These are phyloP conservation scores for Epichloe aotearoae DNA, from an alignment of 2,329 filamentous ascomycete species.

Conservation along the genomic window DNA sequence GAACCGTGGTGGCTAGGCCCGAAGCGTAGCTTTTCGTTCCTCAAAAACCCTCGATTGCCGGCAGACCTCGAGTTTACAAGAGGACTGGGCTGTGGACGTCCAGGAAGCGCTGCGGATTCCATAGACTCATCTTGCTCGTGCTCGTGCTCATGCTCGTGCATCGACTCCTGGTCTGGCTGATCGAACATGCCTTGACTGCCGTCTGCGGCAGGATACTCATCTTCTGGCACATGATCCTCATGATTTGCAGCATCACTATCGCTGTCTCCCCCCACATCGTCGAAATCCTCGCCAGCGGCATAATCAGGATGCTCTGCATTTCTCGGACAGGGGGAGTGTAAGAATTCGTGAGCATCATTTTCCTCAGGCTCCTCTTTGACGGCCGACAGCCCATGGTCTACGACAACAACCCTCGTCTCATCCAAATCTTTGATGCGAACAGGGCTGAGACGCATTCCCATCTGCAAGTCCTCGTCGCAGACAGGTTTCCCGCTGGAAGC, in stretches of 20 bases:
- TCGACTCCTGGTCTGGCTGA: constrained; percentile 9
- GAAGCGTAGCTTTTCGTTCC: constrained; percentile 11
- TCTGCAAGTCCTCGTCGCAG: constrained; percentile 53
- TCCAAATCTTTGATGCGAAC: constrained; percentile 40
- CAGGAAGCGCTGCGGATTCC: constrained; percentile 33
- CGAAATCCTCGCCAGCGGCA: constrained; percentile 9
- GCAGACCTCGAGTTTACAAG: constrained; percentile 38
- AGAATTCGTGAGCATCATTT: constrained; percentile 7
- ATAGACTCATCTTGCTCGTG: neutral
- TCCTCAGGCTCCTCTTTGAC: constrained; percentile 35
- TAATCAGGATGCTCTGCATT: constrained; percentile 2
- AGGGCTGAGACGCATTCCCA: constrained; percentile 52
- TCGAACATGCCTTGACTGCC: constrained; percentile 30
- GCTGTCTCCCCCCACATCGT: constrained; percentile 17
- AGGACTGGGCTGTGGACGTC: constrained; percentile 35
- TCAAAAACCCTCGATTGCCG: constrained; percentile 30
- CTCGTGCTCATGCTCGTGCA: constrained; percentile 1
- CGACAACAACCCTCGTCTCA: constrained; percentile 28
- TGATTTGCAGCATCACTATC: constrained; percentile 30
- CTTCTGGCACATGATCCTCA: constrained; percentile 31
- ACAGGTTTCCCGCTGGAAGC: constrained; percentile 55
- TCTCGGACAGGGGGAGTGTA: constrained; percentile 17
- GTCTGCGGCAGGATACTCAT: constrained; percentile 28
- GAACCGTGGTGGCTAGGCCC: constrained; percentile 30
- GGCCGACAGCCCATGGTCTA: constrained; percentile 28